Conservation (phyloP, 2,329 filamentous ascomycete species). For the Aspergillus sp. region DNA sequence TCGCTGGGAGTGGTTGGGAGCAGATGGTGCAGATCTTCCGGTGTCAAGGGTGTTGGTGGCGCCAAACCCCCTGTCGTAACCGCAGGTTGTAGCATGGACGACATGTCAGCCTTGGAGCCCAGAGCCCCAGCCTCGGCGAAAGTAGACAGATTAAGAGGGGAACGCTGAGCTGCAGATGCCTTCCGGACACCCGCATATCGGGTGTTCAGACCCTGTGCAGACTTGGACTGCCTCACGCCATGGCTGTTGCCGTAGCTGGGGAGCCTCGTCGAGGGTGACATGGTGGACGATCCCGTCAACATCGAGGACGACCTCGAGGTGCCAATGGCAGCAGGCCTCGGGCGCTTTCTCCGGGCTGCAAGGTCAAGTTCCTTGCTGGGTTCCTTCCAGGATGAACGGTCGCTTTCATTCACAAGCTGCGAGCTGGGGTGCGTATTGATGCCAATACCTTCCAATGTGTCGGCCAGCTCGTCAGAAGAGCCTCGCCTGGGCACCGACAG, state of each 20-base stretch:
- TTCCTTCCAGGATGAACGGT: slow-evolving; percentile 35
- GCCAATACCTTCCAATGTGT: slow-evolving; percentile 38
- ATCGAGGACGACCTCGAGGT: slow-evolving; percentile 43
- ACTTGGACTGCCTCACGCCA: slow-evolving; percentile 49
- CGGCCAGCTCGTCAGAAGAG: slow-evolving; percentile 38
- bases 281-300: slow-evolving; percentile 40
- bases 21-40: slow-evolving; percentile 45
- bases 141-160: slow-evolving; percentile 48
- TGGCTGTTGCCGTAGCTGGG: slow-evolving; percentile 38
- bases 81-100: slow-evolving; percentile 35
- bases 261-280: slow-evolving; percentile 44
- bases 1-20: slow-evolving; percentile 44
- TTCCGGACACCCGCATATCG: slow-evolving; percentile 51
- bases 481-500: slow-evolving; percentile 32
- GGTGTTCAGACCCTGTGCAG: slow-evolving; percentile 46
- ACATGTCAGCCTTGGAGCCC: slow-evolving; percentile 38
- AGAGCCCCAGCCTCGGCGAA: slow-evolving; percentile 47
- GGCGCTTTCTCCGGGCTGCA: slow-evolving; percentile 49
- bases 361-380: slow-evolving; percentile 47
- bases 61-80: slow-evolving; percentile 39
- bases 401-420: slow-evolving; percentile 29
- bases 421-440: slow-evolving; percentile 32
- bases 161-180: slow-evolving; percentile 47
- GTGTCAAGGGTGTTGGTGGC: slow-evolving; percentile 47
- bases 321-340: slow-evolving; percentile 49